A percentile compares a stretch with the other conserved stretches of the same genome.
Evolutionary conservation across 371 early-diverging fungal genomes (phyloP).

Genomic region (Circinella minor): DNA sequence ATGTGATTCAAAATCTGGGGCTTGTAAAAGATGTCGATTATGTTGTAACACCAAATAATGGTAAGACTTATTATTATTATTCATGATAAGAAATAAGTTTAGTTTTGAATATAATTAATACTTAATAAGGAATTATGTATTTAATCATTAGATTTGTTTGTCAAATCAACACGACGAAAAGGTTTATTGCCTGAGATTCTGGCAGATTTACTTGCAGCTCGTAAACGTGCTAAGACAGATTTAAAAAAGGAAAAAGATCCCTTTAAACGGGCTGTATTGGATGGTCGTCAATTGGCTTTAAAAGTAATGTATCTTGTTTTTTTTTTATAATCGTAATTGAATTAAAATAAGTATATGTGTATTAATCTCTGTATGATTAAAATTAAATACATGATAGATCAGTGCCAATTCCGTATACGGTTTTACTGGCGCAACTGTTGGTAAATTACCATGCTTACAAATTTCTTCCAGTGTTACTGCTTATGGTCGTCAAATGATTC

Average conservation of each 20-base stretch:
- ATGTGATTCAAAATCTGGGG: slow-evolving; percentile 62
- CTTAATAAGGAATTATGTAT: not conserved
- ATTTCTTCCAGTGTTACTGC: slow-evolving; percentile 99
- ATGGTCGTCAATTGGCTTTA: slow-evolving; percentile 98
- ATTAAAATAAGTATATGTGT: too few species aligned
- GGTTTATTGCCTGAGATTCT: slow-evolving; percentile 97
- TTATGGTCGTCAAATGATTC: slow-evolving; percentile 99
- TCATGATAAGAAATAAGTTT: not conserved
- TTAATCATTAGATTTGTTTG: slow-evolving; percentile 76
- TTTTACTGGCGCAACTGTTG: slow-evolving; percentile 98
- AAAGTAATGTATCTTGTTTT: slow-evolving; percentile 55
- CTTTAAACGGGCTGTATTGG: slow-evolving; percentile 90
- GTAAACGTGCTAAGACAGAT: slow-evolving; percentile 96
- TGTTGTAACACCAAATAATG: slow-evolving; percentile 87
- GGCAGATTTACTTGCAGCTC: slow-evolving; percentile 89
- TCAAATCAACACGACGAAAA: slow-evolving; percentile 71
- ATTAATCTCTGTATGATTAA: too few species aligned
- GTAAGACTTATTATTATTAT: slow-evolving; percentile 31
- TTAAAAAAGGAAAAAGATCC: slow-evolving; percentile 96
- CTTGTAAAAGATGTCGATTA: slow-evolving; percentile 83
- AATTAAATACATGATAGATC: slow-evolving; percentile 56
- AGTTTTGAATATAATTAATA: too few species aligned
- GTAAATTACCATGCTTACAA: slow-evolving; percentile 97
- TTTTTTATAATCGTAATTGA: too few species aligned
- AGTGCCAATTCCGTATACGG: slow-evolving; percentile 99